A percentile compares a stretch with the other conserved stretches of the same genome.
phyloP scores from a whole-genome alignment of 257 asterid species.

The Verbascum thapsus region DNA sequence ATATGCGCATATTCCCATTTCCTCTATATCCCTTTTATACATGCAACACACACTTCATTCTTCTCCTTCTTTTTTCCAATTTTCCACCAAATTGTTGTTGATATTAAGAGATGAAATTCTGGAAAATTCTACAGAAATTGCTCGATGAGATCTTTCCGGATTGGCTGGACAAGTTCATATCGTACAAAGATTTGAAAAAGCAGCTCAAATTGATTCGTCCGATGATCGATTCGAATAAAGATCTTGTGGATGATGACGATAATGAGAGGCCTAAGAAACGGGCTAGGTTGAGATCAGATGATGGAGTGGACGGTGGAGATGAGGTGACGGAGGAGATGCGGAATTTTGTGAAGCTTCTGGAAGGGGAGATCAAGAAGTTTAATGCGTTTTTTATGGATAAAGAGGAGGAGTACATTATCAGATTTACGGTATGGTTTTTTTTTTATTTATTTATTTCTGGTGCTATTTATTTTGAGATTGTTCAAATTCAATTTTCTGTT shows the following conservation, averaged over 20 bases:
- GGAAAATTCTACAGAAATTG: conserved; percentile 49
- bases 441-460: neutral
- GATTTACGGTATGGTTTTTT: conserved; percentile 12
- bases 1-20: conserved; percentile 25
- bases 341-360: conserved; percentile 24
- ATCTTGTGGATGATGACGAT: conserved; percentile 17
- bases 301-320: conserved; percentile 26
- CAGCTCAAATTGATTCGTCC: conserved; percentile 47
- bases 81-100: neutral
- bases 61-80: conserved; percentile 7
- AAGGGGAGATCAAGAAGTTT: conserved; percentile 25
- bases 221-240: conserved; percentile 14
- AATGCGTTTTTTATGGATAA: conserved; percentile 27
- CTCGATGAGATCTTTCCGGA: conserved; percentile 52
- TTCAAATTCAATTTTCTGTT: neutral
- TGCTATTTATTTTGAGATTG: no score
- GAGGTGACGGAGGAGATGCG: conserved; percentile 15
- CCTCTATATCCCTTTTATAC: conserved; percentile 13
- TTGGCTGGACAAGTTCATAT: conserved; percentile 57
- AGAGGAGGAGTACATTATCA: conserved; percentile 31
- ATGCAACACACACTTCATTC: conserved; percentile 10
- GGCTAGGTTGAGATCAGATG: conserved; percentile 40
- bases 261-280: conserved; percentile 40
- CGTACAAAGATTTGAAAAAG: conserved; percentile 56
- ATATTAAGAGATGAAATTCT: conserved; percentile 45